These are phyloP conservation scores for Termitomyces sp. DNA, from an alignment of 768 basidiomycete species.

Conservation along the genomic window DNA sequence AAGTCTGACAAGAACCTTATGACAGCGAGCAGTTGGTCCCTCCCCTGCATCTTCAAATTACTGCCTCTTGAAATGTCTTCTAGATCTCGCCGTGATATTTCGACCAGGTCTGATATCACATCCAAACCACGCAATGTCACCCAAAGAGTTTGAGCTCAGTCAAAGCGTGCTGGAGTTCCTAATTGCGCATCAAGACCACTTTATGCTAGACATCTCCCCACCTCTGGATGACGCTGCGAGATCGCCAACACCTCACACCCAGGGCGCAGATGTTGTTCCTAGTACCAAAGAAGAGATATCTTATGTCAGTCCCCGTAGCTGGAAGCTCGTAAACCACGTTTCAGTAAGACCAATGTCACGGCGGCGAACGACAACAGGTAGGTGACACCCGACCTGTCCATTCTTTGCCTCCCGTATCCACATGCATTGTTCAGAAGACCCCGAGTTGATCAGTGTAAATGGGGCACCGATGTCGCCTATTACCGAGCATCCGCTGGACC, in stretches of 20 bases:
- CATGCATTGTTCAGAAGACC: conserved; percentile 8
- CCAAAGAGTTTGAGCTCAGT: conserved; percentile 79
- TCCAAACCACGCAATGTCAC: conserved; percentile 80
- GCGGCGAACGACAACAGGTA: conserved; percentile 51
- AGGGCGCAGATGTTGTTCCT: conserved; percentile 40
- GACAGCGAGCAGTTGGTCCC: conserved; percentile 82
- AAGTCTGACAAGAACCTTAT: conserved; percentile 92
- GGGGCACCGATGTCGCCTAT: conserved; percentile 51
- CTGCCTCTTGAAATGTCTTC: background rate
- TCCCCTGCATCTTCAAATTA: background rate
- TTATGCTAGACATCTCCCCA: conserved; percentile 82
- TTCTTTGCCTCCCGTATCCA: background rate
- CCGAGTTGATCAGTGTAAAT: conserved; percentile 24
- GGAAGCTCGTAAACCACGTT: conserved; percentile 42
- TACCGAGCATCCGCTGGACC: conserved; percentile 30
- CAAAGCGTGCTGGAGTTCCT: conserved; percentile 93
- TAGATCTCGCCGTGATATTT: conserved; percentile 96
- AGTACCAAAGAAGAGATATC: conserved; percentile 46
- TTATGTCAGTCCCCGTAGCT: conserved; percentile 35
- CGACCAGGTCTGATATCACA: conserved; percentile 92
- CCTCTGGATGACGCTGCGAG: conserved; percentile 35
- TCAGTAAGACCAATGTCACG: conserved; percentile 37
- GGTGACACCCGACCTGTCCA: conserved; percentile 7
- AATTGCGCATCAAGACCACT: conserved; percentile 95
- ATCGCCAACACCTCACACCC: conserved; percentile 11